Conservation (phyloP, 345 rosid genomes). For the Brassica incana region DNA sequence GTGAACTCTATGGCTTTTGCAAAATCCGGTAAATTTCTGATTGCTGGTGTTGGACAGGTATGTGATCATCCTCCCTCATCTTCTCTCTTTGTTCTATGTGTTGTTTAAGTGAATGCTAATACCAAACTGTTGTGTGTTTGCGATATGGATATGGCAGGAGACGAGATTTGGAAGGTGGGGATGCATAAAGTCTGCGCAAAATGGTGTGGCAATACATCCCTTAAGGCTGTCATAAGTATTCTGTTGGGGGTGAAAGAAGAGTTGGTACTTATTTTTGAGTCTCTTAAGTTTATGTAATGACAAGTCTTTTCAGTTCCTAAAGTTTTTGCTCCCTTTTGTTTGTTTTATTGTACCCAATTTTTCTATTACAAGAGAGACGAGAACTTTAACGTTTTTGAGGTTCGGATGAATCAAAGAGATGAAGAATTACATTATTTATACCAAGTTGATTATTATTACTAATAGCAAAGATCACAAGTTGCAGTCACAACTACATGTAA, state of each 20-base stretch:
- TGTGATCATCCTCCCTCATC: conserved; percentile 1
- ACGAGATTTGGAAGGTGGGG: conserved; percentile 98
- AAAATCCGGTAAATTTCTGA: conserved; percentile 77
- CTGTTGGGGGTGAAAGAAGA: neutral
- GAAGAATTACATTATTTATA: too few relatives aligned
- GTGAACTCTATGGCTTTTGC: conserved; percentile 92
- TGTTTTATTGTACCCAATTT: conserved; percentile 19
- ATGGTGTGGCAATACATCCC: conserved; percentile 79
- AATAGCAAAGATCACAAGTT: too few relatives aligned
- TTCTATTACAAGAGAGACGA: neutral
- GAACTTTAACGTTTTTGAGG: conserved; percentile 1
- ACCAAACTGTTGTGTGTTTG: neutral
- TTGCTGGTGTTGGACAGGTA: conserved; percentile 95
- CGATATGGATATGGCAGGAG: conserved; percentile 52
- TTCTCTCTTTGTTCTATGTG: neutral
- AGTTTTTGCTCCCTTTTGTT: conserved; percentile 19
- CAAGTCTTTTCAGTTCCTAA: conserved; percentile 11
- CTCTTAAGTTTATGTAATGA: conserved; percentile 21
- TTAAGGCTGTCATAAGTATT: conserved; percentile 52
- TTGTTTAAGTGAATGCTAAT: conserved; percentile 7
- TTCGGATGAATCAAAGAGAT: conserved; percentile 19
- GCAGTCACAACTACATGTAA: too few relatives aligned
- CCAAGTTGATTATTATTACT: too few relatives aligned
- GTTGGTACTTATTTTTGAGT: conserved; percentile 23
- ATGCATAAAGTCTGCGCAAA: conserved; percentile 50